Percentiles rank a stretch among this genome's conserved stretches.
Evolutionary conservation across 202 grass and related monocot species (phyloP).

Genomic region (Dendrocalamus latiflorus): DNA sequence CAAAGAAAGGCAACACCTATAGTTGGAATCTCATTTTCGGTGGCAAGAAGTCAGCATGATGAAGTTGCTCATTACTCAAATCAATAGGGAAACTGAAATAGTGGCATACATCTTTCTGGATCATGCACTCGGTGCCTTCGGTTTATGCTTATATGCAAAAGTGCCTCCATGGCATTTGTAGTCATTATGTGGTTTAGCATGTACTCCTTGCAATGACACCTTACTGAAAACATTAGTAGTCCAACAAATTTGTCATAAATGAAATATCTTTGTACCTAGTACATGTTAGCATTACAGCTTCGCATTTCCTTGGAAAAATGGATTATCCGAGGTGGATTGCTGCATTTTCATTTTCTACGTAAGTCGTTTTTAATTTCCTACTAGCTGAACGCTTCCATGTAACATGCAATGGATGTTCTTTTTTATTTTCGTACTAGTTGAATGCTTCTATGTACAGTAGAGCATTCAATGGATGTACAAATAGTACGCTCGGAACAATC

Average conservation of each 20-base stretch:
- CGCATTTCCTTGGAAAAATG: not conserved
- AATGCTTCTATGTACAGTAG: too few relatives aligned
- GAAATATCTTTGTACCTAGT: not conserved
- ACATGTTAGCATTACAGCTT: not conserved
- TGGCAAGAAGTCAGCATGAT: slow-evolving; percentile 74
- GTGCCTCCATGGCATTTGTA: not conserved
- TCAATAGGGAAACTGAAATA: not conserved
- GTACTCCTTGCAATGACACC: not conserved
- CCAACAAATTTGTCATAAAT: not conserved
- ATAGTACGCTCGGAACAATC: not conserved
- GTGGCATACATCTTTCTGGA: not conserved
- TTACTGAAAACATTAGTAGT: not conserved
- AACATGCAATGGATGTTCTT: not conserved
- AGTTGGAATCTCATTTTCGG: slow-evolving; percentile 72
- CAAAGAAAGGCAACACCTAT: slow-evolving; percentile 68
- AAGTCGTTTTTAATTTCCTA: not conserved
- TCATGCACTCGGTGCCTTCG: not conserved
- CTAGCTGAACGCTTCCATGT: too few relatives aligned
- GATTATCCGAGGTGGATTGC: not conserved
- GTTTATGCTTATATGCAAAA: not conserved
- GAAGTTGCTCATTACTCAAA: not conserved
- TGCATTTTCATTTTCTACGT: too few relatives aligned
- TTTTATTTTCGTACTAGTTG: not conserved
- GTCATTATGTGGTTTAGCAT: not conserved
- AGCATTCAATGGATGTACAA: not conserved